Evolutionary conservation across 2,329 filamentous ascomycete genomes (phyloP).

Genomic region (Paraphoma sp.): DNA sequence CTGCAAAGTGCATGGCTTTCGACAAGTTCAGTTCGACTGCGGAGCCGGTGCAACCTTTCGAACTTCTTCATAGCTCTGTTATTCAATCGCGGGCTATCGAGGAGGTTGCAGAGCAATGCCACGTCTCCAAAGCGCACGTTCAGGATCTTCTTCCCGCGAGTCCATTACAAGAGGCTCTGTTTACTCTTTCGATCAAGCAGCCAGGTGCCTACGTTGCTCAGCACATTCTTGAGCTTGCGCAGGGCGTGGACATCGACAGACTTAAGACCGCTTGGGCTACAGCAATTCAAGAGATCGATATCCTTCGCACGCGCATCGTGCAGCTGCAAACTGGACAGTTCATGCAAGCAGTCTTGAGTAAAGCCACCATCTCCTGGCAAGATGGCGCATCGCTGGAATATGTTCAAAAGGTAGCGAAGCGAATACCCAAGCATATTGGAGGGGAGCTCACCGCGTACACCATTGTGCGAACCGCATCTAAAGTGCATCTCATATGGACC

Average conservation of each 20-base stretch:
- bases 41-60: conserved; percentile 28
- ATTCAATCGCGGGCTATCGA: conserved; percentile 18
- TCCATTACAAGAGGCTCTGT: conserved; percentile 53
- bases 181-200: conserved; percentile 57
- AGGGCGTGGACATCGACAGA: conserved; percentile 47
- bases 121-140: conserved; percentile 26
- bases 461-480: conserved; percentile 22
- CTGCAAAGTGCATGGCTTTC: conserved; percentile 23
- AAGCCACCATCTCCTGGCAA: conserved; percentile 37
- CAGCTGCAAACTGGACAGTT: conserved; percentile 35
- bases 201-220: conserved; percentile 58
- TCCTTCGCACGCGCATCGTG: conserved; percentile 55
- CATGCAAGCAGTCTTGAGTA: conserved; percentile 35
- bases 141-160: conserved; percentile 52
- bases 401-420: conserved; percentile 18
- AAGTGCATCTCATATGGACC: conserved; percentile 46
- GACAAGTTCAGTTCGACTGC: conserved; percentile 7
- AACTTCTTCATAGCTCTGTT: conserved; percentile 19
- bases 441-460: conserved; percentile 35
- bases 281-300: conserved; percentile 53
- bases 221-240: conserved; percentile 50
- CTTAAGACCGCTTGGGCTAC: conserved; percentile 58
- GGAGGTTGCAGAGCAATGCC: conserved; percentile 34
- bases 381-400: conserved; percentile 24
- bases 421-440: conserved; percentile 29